Conservation (phyloP, 2,329 filamentous ascomycete genomes). For the Colletotrichum scovillei region DNA sequence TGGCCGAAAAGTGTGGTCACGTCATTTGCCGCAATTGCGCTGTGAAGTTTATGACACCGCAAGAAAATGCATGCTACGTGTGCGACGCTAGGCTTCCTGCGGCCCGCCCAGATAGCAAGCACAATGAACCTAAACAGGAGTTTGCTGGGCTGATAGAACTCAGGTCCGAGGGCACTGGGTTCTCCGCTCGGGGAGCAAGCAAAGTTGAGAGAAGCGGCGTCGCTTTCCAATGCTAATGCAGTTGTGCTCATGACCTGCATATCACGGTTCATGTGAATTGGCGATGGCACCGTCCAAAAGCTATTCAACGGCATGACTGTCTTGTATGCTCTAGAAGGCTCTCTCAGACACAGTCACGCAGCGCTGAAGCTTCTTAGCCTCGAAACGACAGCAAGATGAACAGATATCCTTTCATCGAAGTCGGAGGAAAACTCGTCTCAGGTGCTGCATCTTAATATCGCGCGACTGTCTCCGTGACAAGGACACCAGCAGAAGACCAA, state of each 20-base stretch:
- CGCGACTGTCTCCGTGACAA: conserved; percentile 11
- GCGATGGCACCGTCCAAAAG: background rate
- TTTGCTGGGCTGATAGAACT: conserved; percentile 83
- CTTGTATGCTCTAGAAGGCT: background rate
- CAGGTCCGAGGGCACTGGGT: conserved; percentile 89
- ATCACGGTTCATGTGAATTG: background rate
- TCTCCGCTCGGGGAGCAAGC: conserved; percentile 87
- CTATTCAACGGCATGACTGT: background rate
- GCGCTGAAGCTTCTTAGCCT: background rate
- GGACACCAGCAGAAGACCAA: conserved; percentile 69
- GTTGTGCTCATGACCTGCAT: background rate
- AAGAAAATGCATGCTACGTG: conserved; percentile 80
- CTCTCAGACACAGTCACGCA: background rate
- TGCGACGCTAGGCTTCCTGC: conserved; percentile 82
- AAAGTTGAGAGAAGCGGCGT: conserved; percentile 83
- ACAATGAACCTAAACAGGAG: conserved; percentile 59
- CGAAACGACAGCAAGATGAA: background rate
- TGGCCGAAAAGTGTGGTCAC: conserved; percentile 91
- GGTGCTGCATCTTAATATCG: conserved; percentile 33
- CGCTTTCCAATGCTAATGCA: conserved; percentile 80
- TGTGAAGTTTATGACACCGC: conserved; percentile 77
- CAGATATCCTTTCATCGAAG: background rate
- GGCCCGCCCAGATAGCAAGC: conserved; percentile 55
- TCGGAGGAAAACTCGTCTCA: conserved; percentile 10
- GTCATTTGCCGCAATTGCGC: conserved; percentile 90